phyloP scores from a whole-genome alignment of 441 rosid genomes.

The Euphorbia celastroides region DNA sequence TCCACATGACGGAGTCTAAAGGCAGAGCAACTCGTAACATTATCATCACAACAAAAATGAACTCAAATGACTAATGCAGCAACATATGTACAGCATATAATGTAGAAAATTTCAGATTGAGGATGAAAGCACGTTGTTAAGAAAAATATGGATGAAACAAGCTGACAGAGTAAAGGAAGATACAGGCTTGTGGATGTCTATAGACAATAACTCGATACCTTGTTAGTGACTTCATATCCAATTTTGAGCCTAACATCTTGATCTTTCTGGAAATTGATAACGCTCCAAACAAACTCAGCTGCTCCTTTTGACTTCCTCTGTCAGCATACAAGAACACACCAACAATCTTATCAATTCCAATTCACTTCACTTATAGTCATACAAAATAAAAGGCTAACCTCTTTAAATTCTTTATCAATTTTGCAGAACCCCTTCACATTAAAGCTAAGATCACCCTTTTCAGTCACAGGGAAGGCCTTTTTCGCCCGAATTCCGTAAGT shows the following conservation, averaged over 20 bases:
- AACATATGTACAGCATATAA: not conserved
- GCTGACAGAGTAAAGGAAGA: not conserved
- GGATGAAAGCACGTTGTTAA: not conserved
- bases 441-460: conserved; percentile 47
- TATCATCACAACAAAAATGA: not conserved
- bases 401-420: conserved; percentile 57
- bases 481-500: conserved; percentile 58
- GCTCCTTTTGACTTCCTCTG: conserved; percentile 83
- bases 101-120: not conserved
- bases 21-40: not conserved
- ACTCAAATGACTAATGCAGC: not conserved
- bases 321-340: conserved; percentile 14
- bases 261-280: conserved; percentile 66
- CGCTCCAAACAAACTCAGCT: conserved; percentile 70
- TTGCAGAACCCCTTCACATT: conserved; percentile 70
- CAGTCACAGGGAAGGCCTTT: conserved; percentile 59
- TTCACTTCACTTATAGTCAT: not conserved
- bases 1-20: not conserved
- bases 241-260: conserved; percentile 80
- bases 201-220: too few relatives aligned
- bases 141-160: not conserved
- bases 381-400: conserved; percentile 35
- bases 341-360: not conserved
- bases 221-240: conserved; percentile 69
- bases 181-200: not conserved